Conservation (phyloP, 108 stramenopile species). For the Cyclostephanos invisitatus region DNA sequence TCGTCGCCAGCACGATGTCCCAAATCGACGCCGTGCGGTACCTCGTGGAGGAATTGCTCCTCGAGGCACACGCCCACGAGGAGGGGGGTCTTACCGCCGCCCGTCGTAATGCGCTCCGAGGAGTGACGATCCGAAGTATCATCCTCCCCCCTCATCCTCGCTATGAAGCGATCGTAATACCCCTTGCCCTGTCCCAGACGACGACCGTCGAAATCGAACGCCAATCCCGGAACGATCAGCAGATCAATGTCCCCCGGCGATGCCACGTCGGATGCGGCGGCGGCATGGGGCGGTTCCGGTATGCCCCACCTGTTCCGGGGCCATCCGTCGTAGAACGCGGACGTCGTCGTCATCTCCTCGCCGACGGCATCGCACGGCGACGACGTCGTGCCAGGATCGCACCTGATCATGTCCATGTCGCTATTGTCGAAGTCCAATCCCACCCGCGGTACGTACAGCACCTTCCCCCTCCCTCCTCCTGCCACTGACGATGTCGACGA, state of each 20-base stretch:
- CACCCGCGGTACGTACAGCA: conserved; percentile 82
- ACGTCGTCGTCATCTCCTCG: neutral
- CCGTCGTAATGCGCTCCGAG: no score
- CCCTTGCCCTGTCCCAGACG: conserved; percentile 90
- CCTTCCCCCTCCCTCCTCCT: conserved; percentile 43
- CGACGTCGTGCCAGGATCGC: conserved; percentile 4
- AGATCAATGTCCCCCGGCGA: conserved; percentile 84
- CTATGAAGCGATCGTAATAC: conserved; percentile 90
- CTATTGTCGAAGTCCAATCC: conserved; percentile 85
- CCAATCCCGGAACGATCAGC: conserved; percentile 83
- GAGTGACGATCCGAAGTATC: no score
- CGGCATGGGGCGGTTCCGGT: conserved; percentile 78
- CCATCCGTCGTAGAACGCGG: conserved; percentile 71
- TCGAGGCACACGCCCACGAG: conserved; percentile 78
- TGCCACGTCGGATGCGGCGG: conserved; percentile 51
- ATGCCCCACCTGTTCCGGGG: conserved; percentile 90
- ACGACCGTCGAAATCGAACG: conserved; percentile 68
- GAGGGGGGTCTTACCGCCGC: conserved; percentile 37
- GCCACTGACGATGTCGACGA: neutral
- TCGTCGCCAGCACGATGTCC: conserved; percentile 24
- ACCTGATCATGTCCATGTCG: conserved; percentile 83
- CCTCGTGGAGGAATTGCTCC: conserved; percentile 52
- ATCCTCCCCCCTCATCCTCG: conserved; percentile 51
- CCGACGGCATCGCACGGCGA: conserved; percentile 4
- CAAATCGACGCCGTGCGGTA: conserved; percentile 18